These are phyloP conservation scores for Leptographium wingfieldii DNA, from an alignment of 2,329 filamentous ascomycete species.

Conservation along the genomic window DNA sequence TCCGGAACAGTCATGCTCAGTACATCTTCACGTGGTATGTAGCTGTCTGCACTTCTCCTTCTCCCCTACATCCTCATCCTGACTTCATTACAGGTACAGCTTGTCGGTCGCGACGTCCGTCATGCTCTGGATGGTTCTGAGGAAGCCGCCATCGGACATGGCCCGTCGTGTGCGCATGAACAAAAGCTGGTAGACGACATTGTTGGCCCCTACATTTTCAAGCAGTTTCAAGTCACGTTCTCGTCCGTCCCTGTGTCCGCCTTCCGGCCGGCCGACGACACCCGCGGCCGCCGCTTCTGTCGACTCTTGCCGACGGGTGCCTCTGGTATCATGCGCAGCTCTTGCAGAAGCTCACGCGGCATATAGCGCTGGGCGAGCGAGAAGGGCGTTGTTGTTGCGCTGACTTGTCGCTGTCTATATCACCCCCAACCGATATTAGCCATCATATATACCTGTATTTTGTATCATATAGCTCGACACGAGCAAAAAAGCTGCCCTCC, in stretches of 20 bases:
- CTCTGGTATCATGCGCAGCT: slow-evolving; percentile 59
- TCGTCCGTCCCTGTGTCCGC: slow-evolving; percentile 8
- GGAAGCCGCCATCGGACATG: slow-evolving; percentile 66
- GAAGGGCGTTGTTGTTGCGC: slow-evolving; percentile 60
- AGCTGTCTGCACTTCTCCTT: not conserved
- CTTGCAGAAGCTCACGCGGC: slow-evolving; percentile 70
- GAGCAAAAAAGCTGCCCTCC: not conserved
- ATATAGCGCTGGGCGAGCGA: slow-evolving; percentile 74
- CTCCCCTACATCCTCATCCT: not conserved
- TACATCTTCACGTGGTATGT: slow-evolving; percentile 97
- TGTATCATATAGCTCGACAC: not conserved
- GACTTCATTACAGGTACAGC: slow-evolving; percentile 54
- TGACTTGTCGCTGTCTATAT: slow-evolving; percentile 64
- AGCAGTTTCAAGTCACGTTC: slow-evolving; percentile 2
- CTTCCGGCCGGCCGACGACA: not conserved
- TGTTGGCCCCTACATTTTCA: not conserved
- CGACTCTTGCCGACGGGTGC: slow-evolving; percentile 35
- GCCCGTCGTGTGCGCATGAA: slow-evolving; percentile 64
- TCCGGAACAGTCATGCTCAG: slow-evolving; percentile 93
- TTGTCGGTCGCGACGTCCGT: slow-evolving; percentile 73
- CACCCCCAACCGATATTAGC: slow-evolving; percentile 10
- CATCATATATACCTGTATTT: not conserved
- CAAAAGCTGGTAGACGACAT: slow-evolving; percentile 51
- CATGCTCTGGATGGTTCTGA: slow-evolving; percentile 94
- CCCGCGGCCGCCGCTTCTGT: slow-evolving; percentile 10